Percentiles rank a stretch among this genome's conserved stretches.
These are phyloP conservation scores for Russula compacta DNA, from an alignment of 768 basidiomycete genomes.

Conservation along the genomic window DNA sequence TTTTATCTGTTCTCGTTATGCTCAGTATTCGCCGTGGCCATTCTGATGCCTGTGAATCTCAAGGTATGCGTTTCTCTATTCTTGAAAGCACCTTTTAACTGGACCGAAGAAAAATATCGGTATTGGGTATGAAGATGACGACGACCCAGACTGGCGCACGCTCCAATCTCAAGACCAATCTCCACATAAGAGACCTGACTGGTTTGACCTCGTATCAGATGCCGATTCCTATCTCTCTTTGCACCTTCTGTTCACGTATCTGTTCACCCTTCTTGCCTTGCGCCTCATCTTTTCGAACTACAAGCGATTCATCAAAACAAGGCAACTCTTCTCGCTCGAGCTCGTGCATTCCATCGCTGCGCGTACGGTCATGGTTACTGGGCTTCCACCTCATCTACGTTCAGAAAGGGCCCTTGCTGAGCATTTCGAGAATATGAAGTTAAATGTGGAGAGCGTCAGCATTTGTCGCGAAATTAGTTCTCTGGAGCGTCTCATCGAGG, in stretches of 20 bases:
- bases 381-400: conserved; percentile 75
- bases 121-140: conserved; percentile 42
- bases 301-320: conserved; percentile 74
- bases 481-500: conserved; percentile 64
- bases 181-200: conserved; percentile 33
- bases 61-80: conserved; percentile 43
- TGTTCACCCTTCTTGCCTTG: conserved; percentile 83
- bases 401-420: conserved; percentile 81
- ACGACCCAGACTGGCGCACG: conserved; percentile 24
- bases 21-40: conserved; percentile 67
- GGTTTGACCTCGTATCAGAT: conserved; percentile 86
- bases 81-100: background rate
- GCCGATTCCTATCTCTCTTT: conserved; percentile 83
- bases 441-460: conserved; percentile 87
- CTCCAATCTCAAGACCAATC: conserved; percentile 22
- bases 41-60: conserved; percentile 95
- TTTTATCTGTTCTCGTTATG: conserved; percentile 87
- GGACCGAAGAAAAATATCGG: conserved; percentile 81
- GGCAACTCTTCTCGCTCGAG: conserved; percentile 91
- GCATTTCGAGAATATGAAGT: conserved; percentile 85
- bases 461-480: conserved; percentile 76
- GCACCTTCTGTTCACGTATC: conserved; percentile 88
- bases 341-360: conserved; percentile 92
- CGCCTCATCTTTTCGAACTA: conserved; percentile 87
- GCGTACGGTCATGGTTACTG: conserved; percentile 82